Conservation (phyloP, 2,329 filamentous ascomycete genomes). For the Colletotrichum sp. region DNA sequence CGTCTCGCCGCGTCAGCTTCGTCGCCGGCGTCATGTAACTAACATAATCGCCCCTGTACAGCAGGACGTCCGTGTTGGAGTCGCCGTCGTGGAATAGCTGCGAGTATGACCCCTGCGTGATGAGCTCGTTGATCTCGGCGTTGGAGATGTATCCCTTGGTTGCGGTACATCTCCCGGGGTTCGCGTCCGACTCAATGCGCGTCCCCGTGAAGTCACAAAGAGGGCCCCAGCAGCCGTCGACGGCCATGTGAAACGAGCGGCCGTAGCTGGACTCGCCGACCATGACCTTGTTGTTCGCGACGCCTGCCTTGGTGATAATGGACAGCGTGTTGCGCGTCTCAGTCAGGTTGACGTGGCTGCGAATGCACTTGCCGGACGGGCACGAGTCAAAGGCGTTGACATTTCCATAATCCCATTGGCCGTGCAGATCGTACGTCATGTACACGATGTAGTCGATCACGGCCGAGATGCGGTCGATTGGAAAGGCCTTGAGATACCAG, state of each 20-base stretch:
- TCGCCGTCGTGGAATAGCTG: background rate
- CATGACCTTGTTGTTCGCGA: slow-evolving; percentile 31
- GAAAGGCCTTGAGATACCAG: slow-evolving; percentile 42
- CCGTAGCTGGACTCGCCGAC: slow-evolving; percentile 36
- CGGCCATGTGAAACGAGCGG: slow-evolving; percentile 35
- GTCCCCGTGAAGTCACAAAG: slow-evolving; percentile 29
- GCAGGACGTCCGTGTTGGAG: slow-evolving; percentile 30
- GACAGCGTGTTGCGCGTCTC: slow-evolving; percentile 35
- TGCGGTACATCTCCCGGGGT: slow-evolving; percentile 27
- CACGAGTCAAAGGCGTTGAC: background rate
- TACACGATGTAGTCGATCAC: slow-evolving; percentile 37
- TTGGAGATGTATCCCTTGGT: slow-evolving; percentile 31
- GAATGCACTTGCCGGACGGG: background rate
- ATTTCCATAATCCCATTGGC: slow-evolving; percentile 31
- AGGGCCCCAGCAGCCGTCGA: slow-evolving; percentile 28
- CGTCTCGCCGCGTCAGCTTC: slow-evolving; percentile 24
- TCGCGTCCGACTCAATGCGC: slow-evolving; percentile 26
- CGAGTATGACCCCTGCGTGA: background rate
- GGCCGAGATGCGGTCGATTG: slow-evolving; percentile 33
- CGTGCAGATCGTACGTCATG: slow-evolving; percentile 38
- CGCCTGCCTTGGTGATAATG: slow-evolving; percentile 40
- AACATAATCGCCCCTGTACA: slow-evolving; percentile 22
- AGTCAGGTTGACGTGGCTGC: slow-evolving; percentile 36
- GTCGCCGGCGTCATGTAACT: slow-evolving; percentile 29
- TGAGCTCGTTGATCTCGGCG: slow-evolving; percentile 31